Conservation (phyloP, 176 grass and related monocot species). For the Poa pratensis region DNA sequence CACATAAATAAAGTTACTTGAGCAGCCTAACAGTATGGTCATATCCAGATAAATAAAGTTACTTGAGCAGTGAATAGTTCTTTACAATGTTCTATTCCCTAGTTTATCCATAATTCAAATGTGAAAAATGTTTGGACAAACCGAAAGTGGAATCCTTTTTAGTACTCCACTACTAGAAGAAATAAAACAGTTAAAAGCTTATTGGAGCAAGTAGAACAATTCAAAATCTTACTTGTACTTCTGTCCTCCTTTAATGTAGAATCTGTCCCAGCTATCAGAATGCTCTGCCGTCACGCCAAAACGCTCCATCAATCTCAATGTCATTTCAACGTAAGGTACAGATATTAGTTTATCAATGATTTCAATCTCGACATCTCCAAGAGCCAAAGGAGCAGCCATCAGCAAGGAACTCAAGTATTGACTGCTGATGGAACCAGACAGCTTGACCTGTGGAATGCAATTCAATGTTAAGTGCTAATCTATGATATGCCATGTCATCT, state of each 20-base stretch:
- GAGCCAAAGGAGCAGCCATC: slow-evolving; percentile 95
- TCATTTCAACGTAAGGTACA: slow-evolving; percentile 98
- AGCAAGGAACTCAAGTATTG: slow-evolving; percentile 95
- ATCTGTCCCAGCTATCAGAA: slow-evolving; percentile 93
- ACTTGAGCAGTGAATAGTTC: neutral
- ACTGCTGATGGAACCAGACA: slow-evolving; percentile 98
- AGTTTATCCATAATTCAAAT: slow-evolving; percentile 25
- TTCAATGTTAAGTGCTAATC: neutral
- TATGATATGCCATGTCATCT: neutral
- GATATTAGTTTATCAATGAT: slow-evolving; percentile 99
- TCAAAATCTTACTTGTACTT: slow-evolving; percentile 73
- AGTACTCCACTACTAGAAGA: neutral
- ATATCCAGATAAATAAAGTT: neutral
- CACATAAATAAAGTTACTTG: neutral
- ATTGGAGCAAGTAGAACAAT: slow-evolving; percentile 23
- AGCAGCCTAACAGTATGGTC: neutral
- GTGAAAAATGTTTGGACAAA: neutral
- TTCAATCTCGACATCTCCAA: slow-evolving; percentile 93
- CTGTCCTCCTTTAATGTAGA: slow-evolving; percentile 94
- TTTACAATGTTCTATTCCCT: neutral
- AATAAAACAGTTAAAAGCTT: slow-evolving; percentile 20
- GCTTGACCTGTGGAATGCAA: slow-evolving; percentile 62
- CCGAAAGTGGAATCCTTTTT: neutral
- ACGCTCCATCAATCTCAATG: slow-evolving; percentile 93
- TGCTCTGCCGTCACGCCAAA: slow-evolving; percentile 87